Base-by-base conservation (phyloP, 1,139 yeast species). In the Magnusiomyces paraingens region DNA sequence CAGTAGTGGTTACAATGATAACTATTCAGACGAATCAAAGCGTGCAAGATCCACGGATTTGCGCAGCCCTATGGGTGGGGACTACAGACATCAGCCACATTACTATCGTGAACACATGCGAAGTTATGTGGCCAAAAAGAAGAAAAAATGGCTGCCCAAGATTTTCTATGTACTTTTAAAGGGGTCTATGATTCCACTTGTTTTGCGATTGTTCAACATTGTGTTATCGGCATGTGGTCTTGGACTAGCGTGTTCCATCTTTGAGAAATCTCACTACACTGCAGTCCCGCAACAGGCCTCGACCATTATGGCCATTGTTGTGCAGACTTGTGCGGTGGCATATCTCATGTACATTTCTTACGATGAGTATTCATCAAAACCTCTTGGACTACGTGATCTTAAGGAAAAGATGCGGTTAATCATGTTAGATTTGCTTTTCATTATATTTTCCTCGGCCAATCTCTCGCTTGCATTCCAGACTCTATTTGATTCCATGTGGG, bases 391-490 rank as follows among this genome's bases (percentile, higher is more conserved):
- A 51, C 78, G 98, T 59, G 82, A 87, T 59, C 95, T 96, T 0
- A 74, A 81, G 60, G 90, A 86, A 29, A 91, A 91, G 65, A 80
- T 91, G 77, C 77, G 89, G 63, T 77, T 90, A 56, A 76, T 80
- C 53, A 75, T 90, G 77, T 74, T 89, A 59, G 99, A 93, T 66
- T 73, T 91, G 50, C 72, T 91, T 40, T 89, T 93, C 69, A 88
- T 93, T 59, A 89, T 93, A n/a, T 87, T 91, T 65, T 83, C 91
- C n/a, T 82, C 95, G 50, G 96, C 97, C 1, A 91, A 90, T 66
- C 70, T 91, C 56, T 82, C 97, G 6, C 75, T 93, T 51, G 82
- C 96, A 1, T 90, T 90, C 70, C 85, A 89, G 66, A 84, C 96
- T 1, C 73, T 91, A 53, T 86, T 75, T 66, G 96, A 89, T 66